These are phyloP conservation scores for Tephrocybe sp. DNA, from an alignment of 768 basidiomycete species.

Conservation along the genomic window DNA sequence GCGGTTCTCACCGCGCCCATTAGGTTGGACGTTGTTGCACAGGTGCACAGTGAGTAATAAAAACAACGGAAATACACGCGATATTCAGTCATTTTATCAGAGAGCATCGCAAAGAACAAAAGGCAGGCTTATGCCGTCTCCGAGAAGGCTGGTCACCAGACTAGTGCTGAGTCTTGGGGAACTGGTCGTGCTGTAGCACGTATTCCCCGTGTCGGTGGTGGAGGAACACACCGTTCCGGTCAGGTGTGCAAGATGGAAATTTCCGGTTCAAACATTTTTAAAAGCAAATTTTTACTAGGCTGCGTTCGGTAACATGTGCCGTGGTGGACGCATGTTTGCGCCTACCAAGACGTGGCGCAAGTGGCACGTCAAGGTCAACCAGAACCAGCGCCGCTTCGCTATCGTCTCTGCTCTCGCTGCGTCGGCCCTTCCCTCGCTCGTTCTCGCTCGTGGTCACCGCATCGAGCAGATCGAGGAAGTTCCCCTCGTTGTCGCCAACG, in stretches of 20 bases:
- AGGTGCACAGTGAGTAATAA: constrained; percentile 90
- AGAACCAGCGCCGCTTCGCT: constrained; percentile 98
- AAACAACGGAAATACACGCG: background rate
- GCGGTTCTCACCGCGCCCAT: constrained; percentile 98
- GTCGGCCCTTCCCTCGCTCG: constrained; percentile 95
- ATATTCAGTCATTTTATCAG: constrained; percentile 40
- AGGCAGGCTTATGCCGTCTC: constrained; percentile 96
- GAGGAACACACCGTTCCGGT: constrained; percentile 97
- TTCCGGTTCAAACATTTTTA: background rate
- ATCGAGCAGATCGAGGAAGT: constrained; percentile 97
- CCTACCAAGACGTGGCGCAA: constrained; percentile 99
- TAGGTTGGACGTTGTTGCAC: constrained; percentile 96
- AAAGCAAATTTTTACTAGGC: constrained; percentile 48
- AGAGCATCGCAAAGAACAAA: constrained; percentile 98
- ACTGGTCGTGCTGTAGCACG: constrained; percentile 99
- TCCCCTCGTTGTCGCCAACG: constrained; percentile 83
- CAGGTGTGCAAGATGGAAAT: constrained; percentile 54
- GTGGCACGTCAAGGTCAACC: constrained; percentile 99
- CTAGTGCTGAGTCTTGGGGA: constrained; percentile 99
- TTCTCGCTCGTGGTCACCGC: constrained; percentile 98
- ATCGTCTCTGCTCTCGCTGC: constrained; percentile 97
- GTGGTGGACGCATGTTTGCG: constrained; percentile 99
- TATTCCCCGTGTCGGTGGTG: constrained; percentile 99
- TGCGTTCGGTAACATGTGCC: constrained; percentile 99
- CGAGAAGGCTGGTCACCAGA: constrained; percentile 99